Conservation (phyloP, 108 stramenopile species). For the Ochromonas danica region DNA sequence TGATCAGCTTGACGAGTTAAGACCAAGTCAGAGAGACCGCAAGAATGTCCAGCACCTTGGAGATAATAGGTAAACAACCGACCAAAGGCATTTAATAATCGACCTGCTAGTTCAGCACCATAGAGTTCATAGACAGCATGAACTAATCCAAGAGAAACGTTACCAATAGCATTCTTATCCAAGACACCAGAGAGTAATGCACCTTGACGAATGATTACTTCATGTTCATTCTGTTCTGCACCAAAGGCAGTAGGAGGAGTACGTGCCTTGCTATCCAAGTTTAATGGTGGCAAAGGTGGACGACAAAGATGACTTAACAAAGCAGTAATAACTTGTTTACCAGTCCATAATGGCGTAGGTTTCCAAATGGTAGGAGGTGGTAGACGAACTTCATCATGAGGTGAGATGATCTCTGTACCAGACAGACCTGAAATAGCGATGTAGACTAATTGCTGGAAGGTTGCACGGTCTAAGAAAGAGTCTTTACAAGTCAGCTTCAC, state of each 20-base stretch:
- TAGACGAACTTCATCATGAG: slow-evolving; percentile 69
- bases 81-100: slow-evolving; percentile 80
- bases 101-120: slow-evolving; percentile 80
- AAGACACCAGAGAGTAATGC: slow-evolving; percentile 88
- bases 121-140: slow-evolving; percentile 95
- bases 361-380: slow-evolving; percentile 88
- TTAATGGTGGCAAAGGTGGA: slow-evolving; percentile 22
- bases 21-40: slow-evolving; percentile 93
- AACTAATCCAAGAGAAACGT: slow-evolving; percentile 73
- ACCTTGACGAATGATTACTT: slow-evolving; percentile 82
- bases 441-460: slow-evolving; percentile 88
- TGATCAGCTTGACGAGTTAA: slow-evolving; percentile 77
- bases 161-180: slow-evolving; percentile 94
- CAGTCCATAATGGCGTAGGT: slow-evolving; percentile 55
- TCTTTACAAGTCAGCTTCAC: slow-evolving; percentile 90
- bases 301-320: slow-evolving; percentile 50
- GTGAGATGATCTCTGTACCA: slow-evolving; percentile 77
- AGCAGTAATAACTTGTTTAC: slow-evolving; percentile 76
- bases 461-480: slow-evolving; percentile 82
- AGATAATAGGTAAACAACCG: slow-evolving; percentile 91
- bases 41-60: slow-evolving; percentile 91
- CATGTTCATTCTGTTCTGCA: slow-evolving; percentile 75
- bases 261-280: slow-evolving; percentile 82
- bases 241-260: slow-evolving; percentile 84
- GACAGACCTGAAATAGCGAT: slow-evolving; percentile 75